Percentiles rank a stretch among this genome's conserved stretches.
phyloP scores from a whole-genome alignment of 2,329 filamentous ascomycete genomes.

The Metarhizium brunneum region DNA sequence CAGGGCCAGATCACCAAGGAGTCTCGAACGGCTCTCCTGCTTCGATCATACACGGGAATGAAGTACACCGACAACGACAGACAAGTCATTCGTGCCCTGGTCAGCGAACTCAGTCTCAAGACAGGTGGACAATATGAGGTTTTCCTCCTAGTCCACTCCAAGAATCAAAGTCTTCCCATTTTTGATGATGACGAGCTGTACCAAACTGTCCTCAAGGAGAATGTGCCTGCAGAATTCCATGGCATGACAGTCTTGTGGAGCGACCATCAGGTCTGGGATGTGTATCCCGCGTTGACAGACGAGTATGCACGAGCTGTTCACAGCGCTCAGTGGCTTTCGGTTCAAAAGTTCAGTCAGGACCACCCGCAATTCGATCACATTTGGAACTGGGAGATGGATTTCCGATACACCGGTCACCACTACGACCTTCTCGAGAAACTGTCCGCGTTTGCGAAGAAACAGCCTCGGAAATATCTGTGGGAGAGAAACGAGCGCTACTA shows the following conservation, averaged over 20 bases:
- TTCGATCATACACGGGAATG: slow-evolving; percentile 69
- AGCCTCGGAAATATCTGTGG: slow-evolving; percentile 65
- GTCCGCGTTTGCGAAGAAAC: slow-evolving; percentile 50
- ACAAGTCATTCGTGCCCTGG: slow-evolving; percentile 67
- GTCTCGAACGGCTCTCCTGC: slow-evolving; percentile 60
- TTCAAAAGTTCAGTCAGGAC: slow-evolving; percentile 67
- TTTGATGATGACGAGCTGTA: slow-evolving; percentile 52
- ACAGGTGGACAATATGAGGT: slow-evolving; percentile 76
- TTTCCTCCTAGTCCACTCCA: slow-evolving; percentile 71
- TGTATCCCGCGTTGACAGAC: slow-evolving; percentile 69
- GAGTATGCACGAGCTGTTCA: slow-evolving; percentile 44
- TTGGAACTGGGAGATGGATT: slow-evolving; percentile 86
- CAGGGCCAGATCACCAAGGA: slow-evolving; percentile 24
- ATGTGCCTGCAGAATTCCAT: slow-evolving; percentile 60
- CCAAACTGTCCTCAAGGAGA: slow-evolving; percentile 47
- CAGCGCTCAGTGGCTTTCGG: slow-evolving; percentile 57
- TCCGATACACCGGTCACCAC: slow-evolving; percentile 69
- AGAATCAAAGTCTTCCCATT: slow-evolving; percentile 48
- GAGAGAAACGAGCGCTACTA: slow-evolving; percentile 66
- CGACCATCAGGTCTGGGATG: slow-evolving; percentile 60
- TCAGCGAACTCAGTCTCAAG: slow-evolving; percentile 66
- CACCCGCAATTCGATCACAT: slow-evolving; percentile 73
- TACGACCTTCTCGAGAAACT: slow-evolving; percentile 69
- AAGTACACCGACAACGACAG: slow-evolving; percentile 71
- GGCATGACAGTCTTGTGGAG: slow-evolving; percentile 68